Base-by-base conservation (phyloP, 2,329 filamentous ascomycete species). In the Penicillium sp. region DNA sequence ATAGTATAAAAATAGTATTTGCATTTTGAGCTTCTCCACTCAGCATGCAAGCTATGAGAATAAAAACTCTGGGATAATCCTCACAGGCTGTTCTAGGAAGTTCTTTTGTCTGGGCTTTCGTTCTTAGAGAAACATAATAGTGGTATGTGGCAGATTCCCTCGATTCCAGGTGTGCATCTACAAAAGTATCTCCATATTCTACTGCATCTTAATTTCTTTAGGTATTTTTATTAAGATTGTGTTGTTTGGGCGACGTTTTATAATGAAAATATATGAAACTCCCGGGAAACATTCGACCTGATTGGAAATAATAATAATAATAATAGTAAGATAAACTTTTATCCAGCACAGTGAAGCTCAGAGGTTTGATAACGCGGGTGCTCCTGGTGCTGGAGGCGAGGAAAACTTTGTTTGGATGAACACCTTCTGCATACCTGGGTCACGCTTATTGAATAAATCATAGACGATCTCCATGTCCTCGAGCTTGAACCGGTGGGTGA, bases 371-470 rank as follows among this genome's bases (percentile, higher is more conserved):
- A 54, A 48, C 31, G 23, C 29, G 4, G 53, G 53, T 4, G 21
- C 54, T 16, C 29, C 39, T 13, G 26, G 26, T 42, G 76, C 76
- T 23, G 82, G 53, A 21, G 83, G 81, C 47, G 72, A 75, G 14
- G 82, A 85, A 69, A 82, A 85, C 64, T 76, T 81, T 3, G 85
- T 87, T 76, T 85, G 72, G 3, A 86, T 79, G 70, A 82, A 95
- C 1, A 93, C 83, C 81, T 96, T 95, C 74, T 95, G 91, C 82
- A 95, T 89, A 62, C 89, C 81, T 67, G 78, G 61, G 31, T 73
- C 78, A 33, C 74, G 65, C 39, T 70, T 67, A 59, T 88, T 80
- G 56, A 88, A 89, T 67, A 82, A 82, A 62, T 80, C 75, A 65
- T 90, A 90, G 1, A 89, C 80, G 66, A 83, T 83, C 56, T 85